Conservation (phyloP, 352 stramenopile species). For the Phytophthora ramorum region DNA sequence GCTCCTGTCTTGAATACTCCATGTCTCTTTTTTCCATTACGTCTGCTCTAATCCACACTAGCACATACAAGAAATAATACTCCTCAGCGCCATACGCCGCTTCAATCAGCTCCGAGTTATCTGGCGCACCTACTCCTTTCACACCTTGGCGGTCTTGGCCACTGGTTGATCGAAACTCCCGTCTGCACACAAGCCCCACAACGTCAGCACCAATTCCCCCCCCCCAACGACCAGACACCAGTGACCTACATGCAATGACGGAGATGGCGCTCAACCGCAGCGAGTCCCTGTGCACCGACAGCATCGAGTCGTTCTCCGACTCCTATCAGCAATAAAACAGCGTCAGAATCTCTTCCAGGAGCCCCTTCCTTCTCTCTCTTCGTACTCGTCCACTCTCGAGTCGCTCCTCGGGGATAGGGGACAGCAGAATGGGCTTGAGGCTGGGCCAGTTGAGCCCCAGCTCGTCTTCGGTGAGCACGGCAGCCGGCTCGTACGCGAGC, state of each 20-base stretch:
- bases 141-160: conserved; percentile 36
- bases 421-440: conserved; percentile 65
- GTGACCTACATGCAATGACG: conserved; percentile 53
- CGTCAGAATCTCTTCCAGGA: no score
- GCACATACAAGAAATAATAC: conserved; percentile 37
- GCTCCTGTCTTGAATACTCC: conserved; percentile 20
- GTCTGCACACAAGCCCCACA: conserved; percentile 27
- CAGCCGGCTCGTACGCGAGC: conserved; percentile 56
- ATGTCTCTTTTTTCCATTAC: conserved; percentile 23
- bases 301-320: conserved; percentile 53
- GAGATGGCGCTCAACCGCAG: conserved; percentile 48
- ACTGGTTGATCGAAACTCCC: conserved; percentile 47
- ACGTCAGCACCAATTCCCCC: not conserved
- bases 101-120: no score
- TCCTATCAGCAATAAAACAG: conserved; percentile 38
- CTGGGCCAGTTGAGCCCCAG: conserved; percentile 56
- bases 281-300: conserved; percentile 45
- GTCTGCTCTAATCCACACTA: conserved; percentile 40
- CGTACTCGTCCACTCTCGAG: conserved; percentile 56
- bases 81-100: not conserved
- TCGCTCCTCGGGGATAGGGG: conserved; percentile 73
- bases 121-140: not conserved
- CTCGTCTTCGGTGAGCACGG: conserved; percentile 39
- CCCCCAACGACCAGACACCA: no score
- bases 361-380: not conserved